Conservation (phyloP, 495 filamentous ascomycete species). For the Tuber brumale region DNA sequence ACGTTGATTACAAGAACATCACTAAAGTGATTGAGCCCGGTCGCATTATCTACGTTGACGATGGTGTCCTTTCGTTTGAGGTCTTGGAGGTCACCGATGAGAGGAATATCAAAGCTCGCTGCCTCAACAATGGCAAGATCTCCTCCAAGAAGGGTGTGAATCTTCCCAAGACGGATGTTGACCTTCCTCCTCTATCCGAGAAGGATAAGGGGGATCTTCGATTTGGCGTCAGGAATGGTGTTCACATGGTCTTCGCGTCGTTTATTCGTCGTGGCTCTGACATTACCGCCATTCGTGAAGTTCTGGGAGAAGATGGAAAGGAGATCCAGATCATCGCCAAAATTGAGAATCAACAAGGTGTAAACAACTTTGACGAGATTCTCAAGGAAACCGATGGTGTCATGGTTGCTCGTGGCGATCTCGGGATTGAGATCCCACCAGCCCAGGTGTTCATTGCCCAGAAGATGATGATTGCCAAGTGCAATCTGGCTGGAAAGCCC, state of each 20-base stretch:
- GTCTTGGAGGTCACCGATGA: constrained; percentile 82
- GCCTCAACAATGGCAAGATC: constrained; percentile 95
- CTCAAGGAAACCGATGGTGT: constrained; percentile 94
- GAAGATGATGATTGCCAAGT: constrained; percentile 99
- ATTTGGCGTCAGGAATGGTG: constrained; percentile 95
- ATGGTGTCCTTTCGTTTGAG: constrained; percentile 92
- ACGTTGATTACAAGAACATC: constrained; percentile 99
- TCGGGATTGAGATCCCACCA: constrained; percentile 97
- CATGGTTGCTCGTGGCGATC: constrained; percentile 98
- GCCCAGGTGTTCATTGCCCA: constrained; percentile 98
- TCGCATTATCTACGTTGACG: constrained; percentile 95
- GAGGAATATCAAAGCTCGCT: constrained; percentile 73
- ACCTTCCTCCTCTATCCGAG: constrained; percentile 95
- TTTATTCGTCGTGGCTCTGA: constrained; percentile 92
- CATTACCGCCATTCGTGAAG: constrained; percentile 82
- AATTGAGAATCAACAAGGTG: constrained; percentile 98
- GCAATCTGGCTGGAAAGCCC: constrained; percentile 98
- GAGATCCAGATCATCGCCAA: constrained; percentile 99
- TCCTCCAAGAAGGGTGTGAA: constrained; percentile 98
- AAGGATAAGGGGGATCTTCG: constrained; percentile 89
- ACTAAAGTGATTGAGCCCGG: constrained; percentile 93
- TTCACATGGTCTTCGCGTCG: constrained; percentile 98
- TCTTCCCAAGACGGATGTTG: constrained; percentile 95
- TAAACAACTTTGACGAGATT: constrained; percentile 98
- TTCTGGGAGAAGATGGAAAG: constrained; percentile 85